phyloP scores from a whole-genome alignment of 2,329 filamentous ascomycete genomes.

The Didymella exigua region DNA sequence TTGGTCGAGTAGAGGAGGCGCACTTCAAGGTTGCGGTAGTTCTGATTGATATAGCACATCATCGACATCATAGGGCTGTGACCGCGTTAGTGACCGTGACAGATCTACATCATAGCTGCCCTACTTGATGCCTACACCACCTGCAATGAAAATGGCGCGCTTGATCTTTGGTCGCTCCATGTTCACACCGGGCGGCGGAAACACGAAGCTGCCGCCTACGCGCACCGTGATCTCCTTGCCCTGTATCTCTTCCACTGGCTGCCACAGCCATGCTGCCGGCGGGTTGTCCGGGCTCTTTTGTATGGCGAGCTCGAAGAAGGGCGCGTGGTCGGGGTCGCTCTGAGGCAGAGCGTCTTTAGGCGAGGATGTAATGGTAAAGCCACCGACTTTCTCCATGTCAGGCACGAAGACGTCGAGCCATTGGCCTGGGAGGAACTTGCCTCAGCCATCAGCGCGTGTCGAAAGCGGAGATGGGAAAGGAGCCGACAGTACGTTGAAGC shows the following conservation, averaged over 20 bases:
- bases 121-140: slow-evolving; percentile 81
- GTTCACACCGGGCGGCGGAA: slow-evolving; percentile 65
- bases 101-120: slow-evolving; percentile 25
- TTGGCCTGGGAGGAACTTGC: slow-evolving; percentile 78
- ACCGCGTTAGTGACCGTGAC: slow-evolving; percentile 17
- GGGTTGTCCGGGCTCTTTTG: slow-evolving; percentile 74
- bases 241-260: slow-evolving; percentile 59
- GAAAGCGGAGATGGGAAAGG: slow-evolving; percentile 31
- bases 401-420: slow-evolving; percentile 87
- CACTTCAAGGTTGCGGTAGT: slow-evolving; percentile 51
- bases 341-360: slow-evolving; percentile 60
- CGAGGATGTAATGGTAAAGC: slow-evolving; percentile 85
- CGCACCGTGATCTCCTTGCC: slow-evolving; percentile 67
- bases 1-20: slow-evolving; percentile 69
- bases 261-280: slow-evolving; percentile 78
- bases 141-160: slow-evolving; percentile 75
- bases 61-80: slow-evolving; percentile 74
- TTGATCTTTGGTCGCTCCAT: slow-evolving; percentile 50
- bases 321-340: slow-evolving; percentile 29
- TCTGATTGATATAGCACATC: slow-evolving; percentile 63
- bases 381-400: slow-evolving; percentile 70
- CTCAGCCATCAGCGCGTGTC: slow-evolving; percentile 38
- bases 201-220: slow-evolving; percentile 81
- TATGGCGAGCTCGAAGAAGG: slow-evolving; percentile 78
- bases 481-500: slow-evolving; percentile 54